Evolutionary conservation across 768 basidiomycete genomes (phyloP).

Genomic region (Mycena metata): DNA sequence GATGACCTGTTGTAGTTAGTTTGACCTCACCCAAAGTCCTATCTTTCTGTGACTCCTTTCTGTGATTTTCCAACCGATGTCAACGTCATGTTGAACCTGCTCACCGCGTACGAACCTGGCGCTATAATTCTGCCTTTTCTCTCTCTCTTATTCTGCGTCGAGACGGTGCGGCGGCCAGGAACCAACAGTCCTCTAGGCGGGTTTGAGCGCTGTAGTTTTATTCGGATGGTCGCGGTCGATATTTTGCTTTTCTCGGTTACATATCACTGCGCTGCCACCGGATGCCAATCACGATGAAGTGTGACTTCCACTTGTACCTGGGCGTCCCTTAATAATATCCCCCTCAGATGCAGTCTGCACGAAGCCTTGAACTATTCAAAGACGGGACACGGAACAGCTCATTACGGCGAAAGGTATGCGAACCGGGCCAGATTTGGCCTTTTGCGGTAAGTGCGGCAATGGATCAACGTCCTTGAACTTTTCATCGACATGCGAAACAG

Average conservation of each 20-base stretch:
- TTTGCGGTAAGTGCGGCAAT: conserved; percentile 2
- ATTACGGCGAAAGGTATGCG: neutral
- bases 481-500: conserved; percentile 4
- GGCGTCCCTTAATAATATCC: conserved; percentile 29
- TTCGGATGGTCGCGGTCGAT: too few species aligned
- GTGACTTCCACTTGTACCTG: conserved; percentile 21
- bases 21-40: too few species aligned
- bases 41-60: neutral
- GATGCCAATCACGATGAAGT: conserved; percentile 26
- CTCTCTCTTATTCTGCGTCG: too few species aligned
- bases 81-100: neutral
- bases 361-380: neutral
- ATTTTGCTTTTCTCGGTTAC: neutral
- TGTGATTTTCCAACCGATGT: conserved; percentile 9
- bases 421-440: neutral
- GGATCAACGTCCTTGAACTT: neutral
- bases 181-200: too few species aligned
- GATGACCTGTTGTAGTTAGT: too few species aligned
- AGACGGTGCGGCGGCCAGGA: too few species aligned
- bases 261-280: conserved; percentile 22
- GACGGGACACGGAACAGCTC: conserved; percentile 16
- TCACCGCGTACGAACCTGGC: too few species aligned
- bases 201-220: too few species aligned
- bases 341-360: conserved; percentile 6
- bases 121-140: too few species aligned